Conservation (phyloP, 208 protist genomes). For the Plasmodiophora brassicae region DNA sequence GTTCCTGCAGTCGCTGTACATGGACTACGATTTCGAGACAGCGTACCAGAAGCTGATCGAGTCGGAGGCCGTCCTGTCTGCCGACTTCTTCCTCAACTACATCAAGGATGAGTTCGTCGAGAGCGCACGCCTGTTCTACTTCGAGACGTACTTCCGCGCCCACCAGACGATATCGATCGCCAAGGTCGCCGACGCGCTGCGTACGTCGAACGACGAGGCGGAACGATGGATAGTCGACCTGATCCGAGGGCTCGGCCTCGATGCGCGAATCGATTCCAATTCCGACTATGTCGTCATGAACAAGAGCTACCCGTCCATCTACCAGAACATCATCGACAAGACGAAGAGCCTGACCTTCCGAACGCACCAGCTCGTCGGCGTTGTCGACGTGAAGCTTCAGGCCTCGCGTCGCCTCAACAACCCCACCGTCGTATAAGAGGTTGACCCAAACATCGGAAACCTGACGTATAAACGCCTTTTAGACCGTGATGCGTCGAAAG, state of each 20-base stretch:
- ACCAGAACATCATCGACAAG: not conserved
- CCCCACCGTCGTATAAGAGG: too few relatives aligned
- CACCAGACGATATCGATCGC: not conserved
- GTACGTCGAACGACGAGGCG: not conserved
- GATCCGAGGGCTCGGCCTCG: not conserved
- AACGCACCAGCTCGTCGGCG: not conserved
- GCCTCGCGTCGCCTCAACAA: too few relatives aligned
- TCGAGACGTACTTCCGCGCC: not conserved
- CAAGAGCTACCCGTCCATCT: not conserved
- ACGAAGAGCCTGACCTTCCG: not conserved
- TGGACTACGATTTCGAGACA: not conserved
- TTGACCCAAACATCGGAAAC: not conserved
- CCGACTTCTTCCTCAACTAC: not conserved
- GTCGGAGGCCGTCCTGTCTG: not conserved
- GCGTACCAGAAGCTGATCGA: not conserved
- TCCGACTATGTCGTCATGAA: not conserved
- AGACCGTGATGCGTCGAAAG: not conserved
- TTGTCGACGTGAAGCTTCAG: not conserved
- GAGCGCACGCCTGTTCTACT: not conserved
- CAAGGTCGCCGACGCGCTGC: not conserved
- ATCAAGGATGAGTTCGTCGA: not conserved
- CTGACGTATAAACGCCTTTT: not conserved
- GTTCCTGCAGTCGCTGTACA: not conserved
- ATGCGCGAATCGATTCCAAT: not conserved
- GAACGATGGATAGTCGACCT: not conserved